These are phyloP conservation scores for Fusarium scirpi DNA, from an alignment of 2,329 filamentous ascomycete genomes.

Conservation along the genomic window DNA sequence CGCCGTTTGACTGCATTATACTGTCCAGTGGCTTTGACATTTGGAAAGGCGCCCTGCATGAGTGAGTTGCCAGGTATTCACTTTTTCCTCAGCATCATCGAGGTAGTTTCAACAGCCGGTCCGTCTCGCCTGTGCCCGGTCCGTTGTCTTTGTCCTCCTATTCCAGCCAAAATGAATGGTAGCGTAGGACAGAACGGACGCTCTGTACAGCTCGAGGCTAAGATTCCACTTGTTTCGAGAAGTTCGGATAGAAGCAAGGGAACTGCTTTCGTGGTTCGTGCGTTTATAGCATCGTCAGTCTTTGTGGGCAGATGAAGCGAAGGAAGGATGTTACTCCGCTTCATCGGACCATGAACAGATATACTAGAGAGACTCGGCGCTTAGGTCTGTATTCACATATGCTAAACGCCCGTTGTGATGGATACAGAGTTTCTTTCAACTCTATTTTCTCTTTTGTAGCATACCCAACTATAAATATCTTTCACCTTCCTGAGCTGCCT, in stretches of 20 bases:
- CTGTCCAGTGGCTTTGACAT: conserved; percentile 6
- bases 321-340: conserved; percentile 12
- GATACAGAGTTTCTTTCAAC: not conserved
- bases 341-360: conserved; percentile 23
- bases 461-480: not conserved
- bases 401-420: not conserved
- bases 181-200: conserved; percentile 15
- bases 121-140: conserved; percentile 28
- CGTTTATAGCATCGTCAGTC: conserved; percentile 29
- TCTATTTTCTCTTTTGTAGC: not conserved
- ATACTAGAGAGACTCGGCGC: not conserved
- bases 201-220: not conserved
- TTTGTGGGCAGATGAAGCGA: conserved; percentile 12
- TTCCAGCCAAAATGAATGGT: conserved; percentile 4
- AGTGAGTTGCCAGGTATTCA: conserved; percentile 2
- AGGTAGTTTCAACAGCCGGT: conserved; percentile 14
- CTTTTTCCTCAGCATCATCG: conserved; percentile 3
- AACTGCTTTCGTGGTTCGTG: conserved; percentile 9
- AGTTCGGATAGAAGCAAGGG: conserved; percentile 30
- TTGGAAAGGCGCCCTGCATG: conserved; percentile 5
- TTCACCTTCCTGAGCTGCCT: not conserved
- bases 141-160: conserved; percentile 14
- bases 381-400: not conserved
- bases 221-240: conserved; percentile 44
- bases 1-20: conserved; percentile 24